These are phyloP conservation scores for Afroboletus lepidellus DNA, from an alignment of 1,284 basidiomycete species.

Conservation along the genomic window DNA sequence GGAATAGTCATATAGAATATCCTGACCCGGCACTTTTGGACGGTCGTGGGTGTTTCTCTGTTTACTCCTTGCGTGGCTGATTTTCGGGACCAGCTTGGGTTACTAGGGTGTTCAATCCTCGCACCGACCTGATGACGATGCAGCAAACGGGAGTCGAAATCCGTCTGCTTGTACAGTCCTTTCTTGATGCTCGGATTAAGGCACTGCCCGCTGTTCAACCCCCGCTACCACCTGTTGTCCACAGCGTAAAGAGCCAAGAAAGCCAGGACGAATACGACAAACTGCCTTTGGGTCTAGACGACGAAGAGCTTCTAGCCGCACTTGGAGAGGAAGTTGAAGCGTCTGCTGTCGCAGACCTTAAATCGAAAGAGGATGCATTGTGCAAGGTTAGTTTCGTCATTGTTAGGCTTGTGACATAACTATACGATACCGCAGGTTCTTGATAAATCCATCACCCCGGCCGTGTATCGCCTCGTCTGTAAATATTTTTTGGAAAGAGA, in stretches of 20 bases:
- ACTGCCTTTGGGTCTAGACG: constrained; percentile 57
- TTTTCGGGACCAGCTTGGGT: constrained; percentile 58
- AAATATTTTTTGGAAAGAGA: constrained; percentile 45
- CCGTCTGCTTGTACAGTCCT: constrained; percentile 52
- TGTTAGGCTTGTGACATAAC: neutral
- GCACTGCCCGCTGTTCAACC: constrained; percentile 50
- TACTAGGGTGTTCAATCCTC: constrained; percentile 52
- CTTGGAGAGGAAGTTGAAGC: constrained; percentile 41
- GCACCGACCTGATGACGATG: constrained; percentile 34
- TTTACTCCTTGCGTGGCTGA: constrained; percentile 8
- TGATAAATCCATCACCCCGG: constrained; percentile 52
- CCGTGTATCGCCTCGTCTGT: constrained; percentile 63
- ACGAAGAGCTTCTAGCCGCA: constrained; percentile 54
- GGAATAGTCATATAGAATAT: constrained; percentile 40
- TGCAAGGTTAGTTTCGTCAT: constrained; percentile 38
- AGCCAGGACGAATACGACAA: constrained; percentile 74
- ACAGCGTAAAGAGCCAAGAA: constrained; percentile 51
- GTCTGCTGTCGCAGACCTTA: constrained; percentile 28
- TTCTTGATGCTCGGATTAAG: constrained; percentile 59
- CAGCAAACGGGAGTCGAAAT: constrained; percentile 33
- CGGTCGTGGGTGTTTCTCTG: constrained; percentile 46
- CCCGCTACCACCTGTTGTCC: constrained; percentile 31
- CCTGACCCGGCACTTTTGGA: constrained; percentile 67
- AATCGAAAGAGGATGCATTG: constrained; percentile 42
- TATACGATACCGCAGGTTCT: constrained; percentile 45